phyloP scores from a whole-genome alignment of 192 early-diverging fungal genomes.

The Coemansia pectinata region DNA sequence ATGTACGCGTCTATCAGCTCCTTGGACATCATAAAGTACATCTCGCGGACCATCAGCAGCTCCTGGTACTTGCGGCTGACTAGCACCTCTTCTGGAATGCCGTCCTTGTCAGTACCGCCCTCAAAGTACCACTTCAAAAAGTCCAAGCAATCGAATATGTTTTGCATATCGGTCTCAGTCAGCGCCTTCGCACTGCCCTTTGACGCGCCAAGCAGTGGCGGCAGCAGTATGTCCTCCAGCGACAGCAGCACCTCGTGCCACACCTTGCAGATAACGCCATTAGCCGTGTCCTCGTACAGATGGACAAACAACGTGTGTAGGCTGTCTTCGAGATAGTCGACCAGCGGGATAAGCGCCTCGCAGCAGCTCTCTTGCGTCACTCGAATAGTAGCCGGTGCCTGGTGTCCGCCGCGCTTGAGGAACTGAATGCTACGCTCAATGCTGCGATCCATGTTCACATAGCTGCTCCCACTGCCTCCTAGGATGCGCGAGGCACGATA shows the following conservation, averaged over 20 bases:
- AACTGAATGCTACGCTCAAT: conserved; percentile 60
- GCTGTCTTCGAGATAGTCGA: conserved; percentile 77
- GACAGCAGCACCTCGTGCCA: conserved; percentile 72
- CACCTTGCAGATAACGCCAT: conserved; percentile 63
- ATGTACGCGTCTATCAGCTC: conserved; percentile 67
- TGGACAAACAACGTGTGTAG: conserved; percentile 65
- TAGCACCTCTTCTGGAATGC: conserved; percentile 61
- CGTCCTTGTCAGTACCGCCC: conserved; percentile 70
- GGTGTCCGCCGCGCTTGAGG: conserved; percentile 41
- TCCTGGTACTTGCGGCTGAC: conserved; percentile 68
- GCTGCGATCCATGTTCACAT: conserved; percentile 39
- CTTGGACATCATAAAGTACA: conserved; percentile 69
- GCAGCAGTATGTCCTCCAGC: conserved; percentile 70
- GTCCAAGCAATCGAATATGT: conserved; percentile 72
- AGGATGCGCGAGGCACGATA: conserved; percentile 33
- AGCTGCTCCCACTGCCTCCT: not conserved
- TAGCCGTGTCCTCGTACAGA: conserved; percentile 66
- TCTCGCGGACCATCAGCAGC: conserved; percentile 61
- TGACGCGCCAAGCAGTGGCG: conserved; percentile 63
- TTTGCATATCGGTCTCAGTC: conserved; percentile 63
- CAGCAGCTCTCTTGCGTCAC: conserved; percentile 61
- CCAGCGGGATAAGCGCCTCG: conserved; percentile 65
- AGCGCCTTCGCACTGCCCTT: conserved; percentile 63
- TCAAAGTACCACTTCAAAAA: conserved; percentile 73
- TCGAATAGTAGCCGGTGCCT: conserved; percentile 31